Percentiles rank a stretch among this genome's conserved stretches.
phyloP scores from a whole-genome alignment of 2,329 filamentous ascomycete species.

The Pseudonectria foliicola region DNA sequence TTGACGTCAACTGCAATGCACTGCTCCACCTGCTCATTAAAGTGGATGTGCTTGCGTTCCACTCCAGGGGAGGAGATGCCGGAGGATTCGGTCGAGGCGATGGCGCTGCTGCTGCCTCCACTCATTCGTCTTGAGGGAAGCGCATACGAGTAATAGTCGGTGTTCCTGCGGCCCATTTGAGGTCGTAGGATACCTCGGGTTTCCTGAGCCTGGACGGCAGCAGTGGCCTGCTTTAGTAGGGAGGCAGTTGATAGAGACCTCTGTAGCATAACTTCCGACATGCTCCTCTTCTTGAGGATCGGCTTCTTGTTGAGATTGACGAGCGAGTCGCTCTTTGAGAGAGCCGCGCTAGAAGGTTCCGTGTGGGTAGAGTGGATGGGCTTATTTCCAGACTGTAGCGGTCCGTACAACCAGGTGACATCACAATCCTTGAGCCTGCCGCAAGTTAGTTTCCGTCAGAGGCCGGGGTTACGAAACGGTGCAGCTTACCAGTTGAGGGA shows the following conservation, averaged over 20 bases:
- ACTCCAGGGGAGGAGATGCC: conserved; percentile 56
- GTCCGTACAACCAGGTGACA: conserved; percentile 95
- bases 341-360: conserved; percentile 32
- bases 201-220: conserved; percentile 77
- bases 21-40: conserved; percentile 92
- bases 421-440: conserved; percentile 91
- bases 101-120: conserved; percentile 53
- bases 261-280: conserved; percentile 92
- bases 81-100: conserved; percentile 63
- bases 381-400: conserved; percentile 66
- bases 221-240: conserved; percentile 80
- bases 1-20: conserved; percentile 91
- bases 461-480: conserved; percentile 1
- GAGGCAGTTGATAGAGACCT: conserved; percentile 82
- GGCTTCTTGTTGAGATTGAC: conserved; percentile 67
- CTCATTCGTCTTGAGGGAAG: conserved; percentile 56
- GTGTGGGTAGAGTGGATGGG: conserved; percentile 42
- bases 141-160: conserved; percentile 61
- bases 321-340: conserved; percentile 56
- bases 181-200: conserved; percentile 46
- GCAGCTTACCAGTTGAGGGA: conserved; percentile 78
- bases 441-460: conserved; percentile 22
- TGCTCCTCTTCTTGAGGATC: conserved; percentile 92
- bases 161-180: conserved; percentile 54
- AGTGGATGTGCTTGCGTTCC: conserved; percentile 83